Percentiles rank a stretch among this genome's conserved stretches.
These are phyloP conservation scores for Amorphotheca resinae DNA, from an alignment of 495 filamentous ascomycete species.

Conservation along the genomic window DNA sequence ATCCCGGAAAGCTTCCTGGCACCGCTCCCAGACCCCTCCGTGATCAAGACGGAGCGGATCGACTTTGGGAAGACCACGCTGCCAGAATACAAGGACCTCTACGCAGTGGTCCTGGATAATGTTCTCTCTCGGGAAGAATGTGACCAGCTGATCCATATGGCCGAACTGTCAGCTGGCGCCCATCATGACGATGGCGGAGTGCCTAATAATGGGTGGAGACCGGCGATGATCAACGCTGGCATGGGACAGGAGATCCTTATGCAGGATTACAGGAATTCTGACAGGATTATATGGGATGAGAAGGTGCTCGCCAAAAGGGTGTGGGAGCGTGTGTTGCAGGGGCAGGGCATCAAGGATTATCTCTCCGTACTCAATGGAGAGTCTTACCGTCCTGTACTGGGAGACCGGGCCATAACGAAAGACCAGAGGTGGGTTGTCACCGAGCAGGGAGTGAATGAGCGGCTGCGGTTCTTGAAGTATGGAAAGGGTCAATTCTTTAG, in stretches of 20 bases:
- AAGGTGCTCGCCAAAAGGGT: constrained; percentile 47
- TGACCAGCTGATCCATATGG: constrained; percentile 28
- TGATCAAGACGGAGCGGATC: constrained; percentile 28
- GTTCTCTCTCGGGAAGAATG: constrained; percentile 33
- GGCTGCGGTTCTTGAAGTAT: constrained; percentile 73
- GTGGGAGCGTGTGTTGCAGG: constrained; percentile 34
- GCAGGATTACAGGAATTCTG: constrained; percentile 47
- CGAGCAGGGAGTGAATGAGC: constrained; percentile 49
- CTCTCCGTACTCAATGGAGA: constrained; percentile 10
- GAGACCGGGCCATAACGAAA: not conserved
- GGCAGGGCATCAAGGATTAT: constrained; percentile 16
- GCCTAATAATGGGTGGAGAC: constrained; percentile 35
- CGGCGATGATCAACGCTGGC: constrained; percentile 60
- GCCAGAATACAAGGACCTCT: constrained; percentile 39
- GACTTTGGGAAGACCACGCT: constrained; percentile 40
- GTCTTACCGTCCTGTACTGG: constrained; percentile 4
- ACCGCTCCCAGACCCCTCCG: constrained; percentile 13
- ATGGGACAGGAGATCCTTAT: constrained; percentile 42
- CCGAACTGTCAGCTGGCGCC: constrained; percentile 32
- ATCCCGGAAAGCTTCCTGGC: constrained; percentile 25
- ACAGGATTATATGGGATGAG: constrained; percentile 31
- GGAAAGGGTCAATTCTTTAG: constrained; percentile 63
- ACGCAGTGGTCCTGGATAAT: constrained; percentile 26
- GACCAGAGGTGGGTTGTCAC: constrained; percentile 41
- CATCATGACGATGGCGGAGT: constrained; percentile 24